Percentiles rank a stretch among this genome's conserved stretches.
These are phyloP conservation scores for Colletotrichum magnum DNA, from an alignment of 2,329 filamentous ascomycete genomes.

Conservation along the genomic window DNA sequence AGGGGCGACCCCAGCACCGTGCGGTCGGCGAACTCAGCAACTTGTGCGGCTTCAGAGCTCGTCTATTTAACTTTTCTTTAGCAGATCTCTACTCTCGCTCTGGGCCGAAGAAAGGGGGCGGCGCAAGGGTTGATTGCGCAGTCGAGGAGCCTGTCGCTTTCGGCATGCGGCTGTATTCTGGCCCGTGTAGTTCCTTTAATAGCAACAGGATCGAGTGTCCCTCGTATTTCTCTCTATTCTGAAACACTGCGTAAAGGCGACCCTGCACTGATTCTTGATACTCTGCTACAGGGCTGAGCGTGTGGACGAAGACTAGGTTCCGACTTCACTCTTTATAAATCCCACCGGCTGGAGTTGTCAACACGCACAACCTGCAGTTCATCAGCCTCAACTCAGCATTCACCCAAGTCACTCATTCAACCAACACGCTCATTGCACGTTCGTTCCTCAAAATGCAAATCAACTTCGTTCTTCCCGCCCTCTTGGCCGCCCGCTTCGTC, in stretches of 20 bases:
- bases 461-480: neutral
- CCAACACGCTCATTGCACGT: neutral
- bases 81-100: neutral
- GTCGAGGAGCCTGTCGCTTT: neutral
- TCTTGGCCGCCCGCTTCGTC: slow-evolving; percentile 7
- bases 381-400: neutral
- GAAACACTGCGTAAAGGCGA: neutral
- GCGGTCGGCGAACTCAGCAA: neutral
- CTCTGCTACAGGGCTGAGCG: too few relatives aligned
- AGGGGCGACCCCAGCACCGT: slow-evolving; percentile 8
- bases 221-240: neutral
- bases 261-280: neutral
- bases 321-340: neutral
- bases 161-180: neutral
- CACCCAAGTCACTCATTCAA: neutral
- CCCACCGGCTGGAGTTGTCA: neutral
- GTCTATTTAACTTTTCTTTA: slow-evolving; percentile 3
- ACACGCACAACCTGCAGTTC: neutral
- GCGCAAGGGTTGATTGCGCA: neutral
- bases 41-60: neutral
- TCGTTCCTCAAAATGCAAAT: neutral
- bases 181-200: neutral
- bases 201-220: neutral
- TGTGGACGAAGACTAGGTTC: neutral
- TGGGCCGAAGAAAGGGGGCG: slow-evolving; percentile 15